Evolutionary conservation across 139 green algal species (phyloP).

Genomic region (Zygnema cylindricum): DNA sequence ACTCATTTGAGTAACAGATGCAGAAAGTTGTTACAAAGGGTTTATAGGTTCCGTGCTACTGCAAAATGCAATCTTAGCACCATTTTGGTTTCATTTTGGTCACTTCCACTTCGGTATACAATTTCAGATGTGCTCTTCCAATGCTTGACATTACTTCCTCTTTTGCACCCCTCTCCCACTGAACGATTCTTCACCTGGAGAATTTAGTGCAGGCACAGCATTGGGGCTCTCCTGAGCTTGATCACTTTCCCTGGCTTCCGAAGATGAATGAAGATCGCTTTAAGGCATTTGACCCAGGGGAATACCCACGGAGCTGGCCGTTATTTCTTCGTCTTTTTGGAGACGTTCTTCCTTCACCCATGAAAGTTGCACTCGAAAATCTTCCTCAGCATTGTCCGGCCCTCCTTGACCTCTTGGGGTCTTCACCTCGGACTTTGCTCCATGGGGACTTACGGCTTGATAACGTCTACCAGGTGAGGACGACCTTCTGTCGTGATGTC

Average conservation of each 20-base stretch:
- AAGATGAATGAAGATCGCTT: conserved; percentile 43
- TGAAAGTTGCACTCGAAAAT: not conserved
- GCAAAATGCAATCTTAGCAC: too few relatives aligned
- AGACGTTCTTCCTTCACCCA: not conserved
- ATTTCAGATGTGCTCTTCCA: too few relatives aligned
- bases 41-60: too few relatives aligned
- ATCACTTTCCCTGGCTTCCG: conserved; percentile 33
- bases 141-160: too few relatives aligned
- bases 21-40: too few relatives aligned
- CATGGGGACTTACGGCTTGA: conserved; percentile 45
- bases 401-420: conserved; percentile 29
- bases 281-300: conserved; percentile 37
- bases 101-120: too few relatives aligned
- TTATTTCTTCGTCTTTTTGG: conserved; percentile 18
- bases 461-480: conserved; percentile 44
- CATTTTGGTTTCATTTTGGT: too few relatives aligned
- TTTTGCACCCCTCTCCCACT: too few relatives aligned
- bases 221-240: conserved; percentile 25
- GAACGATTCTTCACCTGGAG: not conserved
- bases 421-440: conserved; percentile 15
- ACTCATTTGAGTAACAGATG: too few relatives aligned
- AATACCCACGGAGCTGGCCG: conserved; percentile 37
- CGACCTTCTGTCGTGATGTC: too few relatives aligned
- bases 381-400: not conserved
- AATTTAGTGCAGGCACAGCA: conserved; percentile 18